Conservation (phyloP, 805 yeast genomes). For the Sugiyamaella qingdaonensis region DNA sequence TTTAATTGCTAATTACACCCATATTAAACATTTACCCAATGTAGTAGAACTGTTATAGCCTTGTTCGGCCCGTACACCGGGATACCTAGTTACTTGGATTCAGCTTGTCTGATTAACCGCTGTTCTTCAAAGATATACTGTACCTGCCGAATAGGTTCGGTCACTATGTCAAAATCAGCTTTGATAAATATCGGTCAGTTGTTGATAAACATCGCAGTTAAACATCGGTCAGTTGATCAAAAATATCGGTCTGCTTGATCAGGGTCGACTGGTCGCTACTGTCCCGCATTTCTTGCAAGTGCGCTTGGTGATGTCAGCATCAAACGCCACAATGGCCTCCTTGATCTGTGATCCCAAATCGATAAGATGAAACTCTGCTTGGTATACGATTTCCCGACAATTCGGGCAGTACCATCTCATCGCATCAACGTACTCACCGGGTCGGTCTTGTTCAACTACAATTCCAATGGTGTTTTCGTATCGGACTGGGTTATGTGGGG, state of each 20-base stretch:
- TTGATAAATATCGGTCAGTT: no score
- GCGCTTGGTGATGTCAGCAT: slow-evolving; percentile 54
- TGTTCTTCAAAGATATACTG: no score
- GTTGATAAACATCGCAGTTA: no score
- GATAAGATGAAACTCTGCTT: slow-evolving; percentile 63
- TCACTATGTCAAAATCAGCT: no score
- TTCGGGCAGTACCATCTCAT: slow-evolving; percentile 83
- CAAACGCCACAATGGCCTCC: slow-evolving; percentile 70
- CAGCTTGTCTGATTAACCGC: no score
- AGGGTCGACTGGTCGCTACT: slow-evolving; percentile 23
- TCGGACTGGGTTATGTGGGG: slow-evolving; percentile 88
- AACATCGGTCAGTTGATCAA: no score
- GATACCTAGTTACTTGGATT: no score
- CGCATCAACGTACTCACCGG: slow-evolving; percentile 62
- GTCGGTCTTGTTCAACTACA: slow-evolving; percentile 90
- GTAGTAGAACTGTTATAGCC: no score
- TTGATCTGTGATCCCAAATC: slow-evolving; percentile 91
- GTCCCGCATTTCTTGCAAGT: slow-evolving; percentile 76
- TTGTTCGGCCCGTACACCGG: no score
- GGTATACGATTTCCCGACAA: slow-evolving; percentile 64
- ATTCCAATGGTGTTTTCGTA: slow-evolving; percentile 82
- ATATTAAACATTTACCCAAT: no score
- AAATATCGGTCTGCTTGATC: no score
- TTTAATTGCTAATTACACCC: background rate
- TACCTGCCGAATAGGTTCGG: no score